Evolutionary conservation across 2,329 filamentous ascomycete genomes (phyloP), one percentile per base, ranked within the genome.

Genomic region (Colletotrichum agaves): DNA sequence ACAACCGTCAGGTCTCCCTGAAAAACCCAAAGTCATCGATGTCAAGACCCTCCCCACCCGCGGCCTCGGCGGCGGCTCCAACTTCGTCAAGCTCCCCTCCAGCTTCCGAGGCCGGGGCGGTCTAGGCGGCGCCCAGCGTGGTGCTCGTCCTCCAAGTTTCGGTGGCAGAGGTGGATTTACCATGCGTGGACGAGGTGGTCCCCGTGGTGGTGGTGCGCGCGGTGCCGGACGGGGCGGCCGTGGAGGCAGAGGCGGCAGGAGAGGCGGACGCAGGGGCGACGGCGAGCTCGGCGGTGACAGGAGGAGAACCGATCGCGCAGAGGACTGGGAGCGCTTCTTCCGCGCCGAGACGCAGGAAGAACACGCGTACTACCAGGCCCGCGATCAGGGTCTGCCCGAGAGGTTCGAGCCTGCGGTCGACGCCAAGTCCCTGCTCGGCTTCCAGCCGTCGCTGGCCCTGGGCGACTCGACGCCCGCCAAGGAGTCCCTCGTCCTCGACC

Each of bases 41-140:
- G 72, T 83, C 61, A 76, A 74, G 63, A 81, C 73, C 63, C 72
- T 83, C 12, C 80, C 78, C 6, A 69, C 74, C 39, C 76, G 47
- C 17, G 53, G 55, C 46, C 46, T 17, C 10, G 47, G 47, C 27
- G 46, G 46, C 23, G 55, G 56, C 15, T 63, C 59, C 17, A 65
- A 27, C 8, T 61, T 71, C 19, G 70, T 66, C 13, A 69, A 60
- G 49, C 50, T 59, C 13, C 69, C 69, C 13, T 10, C 44, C 21
- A 67, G 63, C 12, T 67, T 71, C 39, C 15, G 57, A 49, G 50
- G 60, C 5, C 53, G 52, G 5, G 66, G 67, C 33, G 57, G 43
- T 15, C 27, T 27, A 7, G 44, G 11, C 63, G 70, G 35, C 58
- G 71, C 2, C 6, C 27, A 27, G 27, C 27, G 27, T 7, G 27